Evolutionary conservation across 108 stramenopile genomes (phyloP).

Genomic region (Fistulifera pelliculosa): DNA sequence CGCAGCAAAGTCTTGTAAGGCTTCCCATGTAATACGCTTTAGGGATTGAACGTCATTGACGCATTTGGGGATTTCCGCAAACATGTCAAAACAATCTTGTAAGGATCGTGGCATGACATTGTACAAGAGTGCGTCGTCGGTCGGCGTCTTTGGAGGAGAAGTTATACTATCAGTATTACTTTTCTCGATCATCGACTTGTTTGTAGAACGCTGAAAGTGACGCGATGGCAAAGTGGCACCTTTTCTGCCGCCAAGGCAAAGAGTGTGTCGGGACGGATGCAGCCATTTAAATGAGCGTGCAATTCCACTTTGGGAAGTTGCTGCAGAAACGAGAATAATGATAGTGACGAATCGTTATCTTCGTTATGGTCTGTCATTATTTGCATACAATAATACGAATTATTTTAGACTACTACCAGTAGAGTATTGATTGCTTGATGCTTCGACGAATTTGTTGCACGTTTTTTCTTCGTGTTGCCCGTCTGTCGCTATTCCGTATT

Average conservation of each 20-base stretch:
- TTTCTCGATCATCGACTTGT: not conserved
- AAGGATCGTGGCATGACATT: conserved; percentile 43
- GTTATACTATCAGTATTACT: not conserved
- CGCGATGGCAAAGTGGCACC: conserved; percentile 24
- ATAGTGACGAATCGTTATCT: too few species aligned
- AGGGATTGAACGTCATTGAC: conserved; percentile 51
- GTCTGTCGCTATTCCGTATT: too few species aligned
- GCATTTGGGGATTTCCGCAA: conserved; percentile 55
- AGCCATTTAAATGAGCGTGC: conserved; percentile 88
- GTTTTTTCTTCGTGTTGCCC: too few species aligned
- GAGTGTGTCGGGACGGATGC: conserved; percentile 71
- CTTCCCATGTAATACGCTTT: conserved; percentile 53
- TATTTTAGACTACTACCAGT: too few species aligned
- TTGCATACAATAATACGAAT: too few species aligned
- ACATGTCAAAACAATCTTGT: conserved; percentile 76
- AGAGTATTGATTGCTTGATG: too few species aligned
- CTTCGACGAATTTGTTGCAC: too few species aligned
- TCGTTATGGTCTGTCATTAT: too few species aligned
- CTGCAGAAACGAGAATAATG: conserved; percentile 4
- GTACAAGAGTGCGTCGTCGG: conserved; percentile 17
- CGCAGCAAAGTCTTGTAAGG: conserved; percentile 60
- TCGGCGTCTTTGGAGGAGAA: conserved; percentile 3
- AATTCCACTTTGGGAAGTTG: conserved; percentile 62
- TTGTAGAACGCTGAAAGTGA: conserved; percentile 14
- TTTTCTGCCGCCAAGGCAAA: conserved; percentile 49